Base-by-base conservation (phyloP, 2,329 filamentous ascomycete genomes). In the Cytospora chrysosperma region DNA sequence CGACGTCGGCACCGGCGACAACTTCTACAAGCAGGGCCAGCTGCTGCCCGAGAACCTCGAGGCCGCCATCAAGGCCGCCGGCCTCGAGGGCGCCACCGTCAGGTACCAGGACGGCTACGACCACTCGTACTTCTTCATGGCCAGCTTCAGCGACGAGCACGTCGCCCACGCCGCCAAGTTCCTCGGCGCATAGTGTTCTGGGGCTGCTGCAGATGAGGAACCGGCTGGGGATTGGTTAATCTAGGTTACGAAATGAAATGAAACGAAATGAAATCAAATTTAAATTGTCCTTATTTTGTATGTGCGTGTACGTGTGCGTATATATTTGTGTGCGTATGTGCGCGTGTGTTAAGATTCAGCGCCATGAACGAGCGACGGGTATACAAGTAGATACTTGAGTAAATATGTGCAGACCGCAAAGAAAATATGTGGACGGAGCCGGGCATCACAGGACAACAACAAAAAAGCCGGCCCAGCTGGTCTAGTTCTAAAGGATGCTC, bases 71-170 rank as follows among this genome's bases (percentile, higher is more conserved):
- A 88, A 91, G 78, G 88, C 90, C 68, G 85, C 87, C 28, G 92
- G 92, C 24, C 82, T 92, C 59, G 79, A 85, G 64, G 91, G 90
- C 12, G 79, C 97, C 67, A 86, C 86, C 60, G 78, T 98, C 67
- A 86, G 94, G 72, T 95, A 94, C 81, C 94, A 97, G 75, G 83
- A 90, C 79, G 93, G 88, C 67, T 98, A 99, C 74, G 95, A 99
- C 76, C 95, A 99, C 79, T 96, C 92, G 67, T 99, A 99, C 80
- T 99, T 88, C 78, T 97, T 97, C 78, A 96, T 99, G 82, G 89
- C 93, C 40, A 88, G 87, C 19, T 99, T 99, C 75, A 86, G 89
- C 51, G 89, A 91, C 72, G 93, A 98, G 70, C 95, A 99, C 77
- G 85, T 98, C 69, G 88, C 92, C 71, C 92, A 96, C 78, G 93